Percentiles rank a stretch among this genome's conserved stretches.
phyloP scores from a whole-genome alignment of 2,329 filamentous ascomycete species.

The Didymella glomerata region DNA sequence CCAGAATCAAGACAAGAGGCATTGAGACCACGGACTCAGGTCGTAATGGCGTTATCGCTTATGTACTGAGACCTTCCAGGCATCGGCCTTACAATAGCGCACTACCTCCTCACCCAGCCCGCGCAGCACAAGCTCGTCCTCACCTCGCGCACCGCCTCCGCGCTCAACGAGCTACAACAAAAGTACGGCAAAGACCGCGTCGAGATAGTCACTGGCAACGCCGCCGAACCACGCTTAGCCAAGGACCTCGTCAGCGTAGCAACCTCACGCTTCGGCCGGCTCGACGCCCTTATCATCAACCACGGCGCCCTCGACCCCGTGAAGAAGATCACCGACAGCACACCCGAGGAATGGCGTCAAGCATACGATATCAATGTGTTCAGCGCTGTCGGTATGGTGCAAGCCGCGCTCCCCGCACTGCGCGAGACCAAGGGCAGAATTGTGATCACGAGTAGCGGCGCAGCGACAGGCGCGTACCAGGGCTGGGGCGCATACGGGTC shows the following conservation, averaged over 20 bases:
- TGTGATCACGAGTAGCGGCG: constrained; percentile 82
- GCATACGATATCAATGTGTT: constrained; percentile 88
- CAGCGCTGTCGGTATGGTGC: constrained; percentile 79
- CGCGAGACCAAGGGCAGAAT: constrained; percentile 74
- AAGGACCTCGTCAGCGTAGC: constrained; percentile 71
- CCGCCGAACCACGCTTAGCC: constrained; percentile 63
- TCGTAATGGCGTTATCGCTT: not conserved
- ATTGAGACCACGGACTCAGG: not conserved
- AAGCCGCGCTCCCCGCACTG: constrained; percentile 74
- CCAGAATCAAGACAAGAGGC: not conserved
- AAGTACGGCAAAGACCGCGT: constrained; percentile 63
- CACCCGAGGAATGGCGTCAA: constrained; percentile 76
- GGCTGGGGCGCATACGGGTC: constrained; percentile 85
- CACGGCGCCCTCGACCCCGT: constrained; percentile 85
- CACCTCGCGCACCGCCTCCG: constrained; percentile 63
- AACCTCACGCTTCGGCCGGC: constrained; percentile 69
- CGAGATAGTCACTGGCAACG: constrained; percentile 65
- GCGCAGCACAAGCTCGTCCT: constrained; percentile 67
- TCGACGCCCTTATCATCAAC: constrained; percentile 88
- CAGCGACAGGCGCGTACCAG: constrained; percentile 70
- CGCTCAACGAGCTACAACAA: constrained; percentile 58
- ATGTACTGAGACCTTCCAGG: constrained; percentile 51
- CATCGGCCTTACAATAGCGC: constrained; percentile 68
- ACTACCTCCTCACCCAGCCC: constrained; percentile 64
- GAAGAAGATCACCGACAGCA: constrained; percentile 71